Base-by-base conservation (phyloP, 129 eudicot species). In the Kitagawia praeruptora region DNA sequence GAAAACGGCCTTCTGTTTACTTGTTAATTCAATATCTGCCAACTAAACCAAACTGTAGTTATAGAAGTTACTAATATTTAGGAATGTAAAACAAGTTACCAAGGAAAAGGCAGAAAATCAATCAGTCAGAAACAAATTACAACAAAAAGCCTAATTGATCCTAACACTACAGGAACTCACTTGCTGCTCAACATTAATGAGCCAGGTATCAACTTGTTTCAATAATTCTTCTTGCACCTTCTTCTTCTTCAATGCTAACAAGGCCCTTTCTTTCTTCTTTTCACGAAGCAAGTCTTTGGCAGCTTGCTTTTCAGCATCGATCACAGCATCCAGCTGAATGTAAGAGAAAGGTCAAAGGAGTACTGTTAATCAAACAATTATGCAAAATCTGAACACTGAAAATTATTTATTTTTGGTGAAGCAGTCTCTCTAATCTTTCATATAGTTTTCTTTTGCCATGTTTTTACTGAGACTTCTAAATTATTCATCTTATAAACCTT, bases 1-100 rank as follows among this genome's bases (percentile, higher is more conserved):
- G 80, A 95, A 95, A 15, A 95, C 98, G 74, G 97, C 93, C 86
- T 95, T 95, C 81, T 95, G 98, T 84, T 92, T 95, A 93, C 96
- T 95, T 79, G 98, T 81, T 75, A 95, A 80, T 80, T 95, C 98
- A 84, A 95, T 91, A 92, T 95, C 98, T 85, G 98, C 96, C 89
- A 95, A 87, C 98, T 95, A 85, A 81, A 89, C 49, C 25, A 58
- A 58, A 79, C 37, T 51, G 67, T 19, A 70, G 54, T 38, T 83
- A 51, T 44, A 69, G 48, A 75, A 34, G 28, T 13, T 4, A 74
- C 38, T 48, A 67, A 46, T 58, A 38, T 61, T 64, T 8, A 51
- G 51, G 66, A 27, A 45, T 44, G 71, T 8, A 78, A 82, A 34
- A 51, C 54, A 40, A 23, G 42, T 42, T 51, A 15, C 10, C 4